Percentiles rank a stretch among this genome's conserved stretches.
phyloP scores from a whole-genome alignment of 345 rosid species.

The Salix udensis region DNA sequence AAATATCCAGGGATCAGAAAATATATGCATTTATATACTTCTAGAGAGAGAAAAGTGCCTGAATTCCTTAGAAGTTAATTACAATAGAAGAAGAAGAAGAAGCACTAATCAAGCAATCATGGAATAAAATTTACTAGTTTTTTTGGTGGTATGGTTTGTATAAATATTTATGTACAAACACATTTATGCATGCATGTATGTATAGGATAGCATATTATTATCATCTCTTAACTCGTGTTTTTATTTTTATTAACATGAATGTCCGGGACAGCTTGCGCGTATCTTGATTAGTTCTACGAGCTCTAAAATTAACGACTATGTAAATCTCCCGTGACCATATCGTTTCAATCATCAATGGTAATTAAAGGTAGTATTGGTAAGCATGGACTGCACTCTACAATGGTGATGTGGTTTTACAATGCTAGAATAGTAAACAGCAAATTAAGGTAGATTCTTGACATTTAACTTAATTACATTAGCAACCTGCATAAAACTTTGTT shows the following conservation, averaged over 20 bases:
- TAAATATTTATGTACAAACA: neutral
- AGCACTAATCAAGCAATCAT: too few species aligned
- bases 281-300: too few species aligned
- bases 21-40: neutral
- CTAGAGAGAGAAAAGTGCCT: neutral
- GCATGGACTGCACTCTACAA: neutral
- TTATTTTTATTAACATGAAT: too few species aligned
- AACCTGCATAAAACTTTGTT: neutral
- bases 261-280: rapidly evolving
- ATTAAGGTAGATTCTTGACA: neutral
- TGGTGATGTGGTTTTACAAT: neutral
- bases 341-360: neutral
- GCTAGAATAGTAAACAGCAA: neutral
- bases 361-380: neutral
- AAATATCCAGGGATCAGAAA: neutral
- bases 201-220: too few species aligned
- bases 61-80: neutral
- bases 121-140: too few species aligned
- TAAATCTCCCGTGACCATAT: too few species aligned
- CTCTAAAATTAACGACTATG: too few species aligned
- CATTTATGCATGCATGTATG: neutral
- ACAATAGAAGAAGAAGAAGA: too few species aligned
- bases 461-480: neutral
- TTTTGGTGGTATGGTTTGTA: too few species aligned
- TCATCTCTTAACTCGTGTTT: too few species aligned